Evolutionary conservation across 495 filamentous ascomycete genomes (phyloP).

Genomic region (Cercophora scortea): DNA sequence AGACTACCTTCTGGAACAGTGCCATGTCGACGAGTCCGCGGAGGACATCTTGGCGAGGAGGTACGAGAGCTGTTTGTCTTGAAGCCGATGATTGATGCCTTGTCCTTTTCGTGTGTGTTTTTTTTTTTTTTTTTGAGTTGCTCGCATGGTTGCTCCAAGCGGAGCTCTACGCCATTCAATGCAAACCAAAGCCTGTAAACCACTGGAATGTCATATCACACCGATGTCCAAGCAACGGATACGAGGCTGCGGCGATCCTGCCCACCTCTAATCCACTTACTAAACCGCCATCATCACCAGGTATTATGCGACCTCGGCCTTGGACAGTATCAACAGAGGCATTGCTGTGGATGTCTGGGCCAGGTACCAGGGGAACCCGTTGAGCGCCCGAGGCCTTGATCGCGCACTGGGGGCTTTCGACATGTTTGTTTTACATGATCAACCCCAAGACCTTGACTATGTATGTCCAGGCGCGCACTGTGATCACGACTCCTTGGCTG

Average conservation of each 20-base stretch:
- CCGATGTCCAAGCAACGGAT: too few species aligned
- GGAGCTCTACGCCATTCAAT: too few species aligned
- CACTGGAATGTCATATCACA: too few species aligned
- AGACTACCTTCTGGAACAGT: slow-evolving; percentile 67
- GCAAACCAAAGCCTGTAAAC: too few species aligned
- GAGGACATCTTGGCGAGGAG: slow-evolving; percentile 78
- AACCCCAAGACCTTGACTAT: slow-evolving; percentile 64
- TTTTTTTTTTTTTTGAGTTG: too few species aligned
- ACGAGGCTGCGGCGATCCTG: too few species aligned
- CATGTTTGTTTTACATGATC: slow-evolving; percentile 70
- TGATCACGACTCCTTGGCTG: not conserved
- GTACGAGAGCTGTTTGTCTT: slow-evolving; percentile 31
- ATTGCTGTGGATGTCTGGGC: slow-evolving; percentile 72
- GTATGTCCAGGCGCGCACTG: slow-evolving; percentile 30
- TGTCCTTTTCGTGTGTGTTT: too few species aligned
- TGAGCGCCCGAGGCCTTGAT: slow-evolving; percentile 45
- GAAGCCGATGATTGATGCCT: not conserved
- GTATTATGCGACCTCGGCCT: slow-evolving; percentile 63
- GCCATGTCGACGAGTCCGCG: slow-evolving; percentile 44
- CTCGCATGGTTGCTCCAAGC: not conserved
- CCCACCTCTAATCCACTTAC: too few species aligned
- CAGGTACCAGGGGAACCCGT: slow-evolving; percentile 30
- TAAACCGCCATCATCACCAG: slow-evolving; percentile 27
- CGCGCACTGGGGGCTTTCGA: slow-evolving; percentile 74
- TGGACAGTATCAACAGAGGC: slow-evolving; percentile 74